phyloP scores from a whole-genome alignment of 352 stramenopile genomes.

The Pythium rhizo-oryzae region DNA sequence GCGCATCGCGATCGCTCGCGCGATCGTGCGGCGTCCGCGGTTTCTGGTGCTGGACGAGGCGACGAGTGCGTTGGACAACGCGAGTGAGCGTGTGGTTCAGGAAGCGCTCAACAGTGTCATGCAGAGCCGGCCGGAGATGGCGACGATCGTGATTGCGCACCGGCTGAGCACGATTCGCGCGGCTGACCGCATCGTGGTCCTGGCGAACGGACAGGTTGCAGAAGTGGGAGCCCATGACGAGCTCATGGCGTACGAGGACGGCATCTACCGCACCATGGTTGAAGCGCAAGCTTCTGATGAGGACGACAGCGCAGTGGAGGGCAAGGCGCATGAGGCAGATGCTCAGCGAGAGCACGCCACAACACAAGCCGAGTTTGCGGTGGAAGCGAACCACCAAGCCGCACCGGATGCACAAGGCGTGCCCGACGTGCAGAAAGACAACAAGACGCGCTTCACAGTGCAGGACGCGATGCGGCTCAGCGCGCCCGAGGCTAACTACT shows the following conservation, averaged over 20 bases:
- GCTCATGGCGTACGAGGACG: constrained; percentile 56
- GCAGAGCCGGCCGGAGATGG: constrained; percentile 48
- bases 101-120: constrained; percentile 55
- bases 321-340: background rate
- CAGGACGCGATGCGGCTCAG: background rate
- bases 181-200: constrained; percentile 62
- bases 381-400: background rate
- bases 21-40: constrained; percentile 44
- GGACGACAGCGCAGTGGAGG: constrained; percentile 11
- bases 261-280: constrained; percentile 36
- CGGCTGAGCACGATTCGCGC: constrained; percentile 71
- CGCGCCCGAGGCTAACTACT: background rate
- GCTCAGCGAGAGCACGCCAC: background rate
- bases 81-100: constrained; percentile 83
- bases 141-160: constrained; percentile 94
- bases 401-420: background rate
- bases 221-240: constrained; percentile 52
- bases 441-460: background rate
- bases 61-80: constrained; percentile 63
- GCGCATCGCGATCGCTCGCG: constrained; percentile 61
- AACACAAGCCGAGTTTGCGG: too few relatives aligned
- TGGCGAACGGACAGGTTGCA: constrained; percentile 40
- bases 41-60: constrained; percentile 65
- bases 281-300: constrained; percentile 8
- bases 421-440: background rate